Conservation (phyloP, 352 stramenopile genomes). For the Globisporangium paddicum region DNA sequence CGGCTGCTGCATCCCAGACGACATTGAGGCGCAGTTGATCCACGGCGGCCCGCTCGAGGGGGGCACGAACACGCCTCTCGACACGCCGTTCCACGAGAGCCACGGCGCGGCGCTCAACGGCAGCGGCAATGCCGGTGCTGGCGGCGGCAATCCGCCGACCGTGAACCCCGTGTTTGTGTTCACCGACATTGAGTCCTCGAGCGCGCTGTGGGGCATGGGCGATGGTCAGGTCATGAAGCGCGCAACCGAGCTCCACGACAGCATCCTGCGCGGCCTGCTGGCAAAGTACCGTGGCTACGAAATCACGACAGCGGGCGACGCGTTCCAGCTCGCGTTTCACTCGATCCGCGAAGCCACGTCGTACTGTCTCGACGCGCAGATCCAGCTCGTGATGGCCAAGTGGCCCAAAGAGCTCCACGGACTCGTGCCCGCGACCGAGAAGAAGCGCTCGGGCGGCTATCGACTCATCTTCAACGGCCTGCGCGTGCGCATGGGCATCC, state of each 20-base stretch:
- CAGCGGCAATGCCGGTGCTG: neutral
- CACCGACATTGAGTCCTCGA: constrained; percentile 79
- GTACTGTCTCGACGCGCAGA: constrained; percentile 66
- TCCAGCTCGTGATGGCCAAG: constrained; percentile 52
- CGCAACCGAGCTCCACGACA: constrained; percentile 57
- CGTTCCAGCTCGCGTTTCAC: constrained; percentile 81
- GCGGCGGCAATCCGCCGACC: neutral
- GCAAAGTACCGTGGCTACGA: constrained; percentile 65
- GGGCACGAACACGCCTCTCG: constrained; percentile 9
- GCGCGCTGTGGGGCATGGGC: constrained; percentile 55
- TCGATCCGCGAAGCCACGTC: constrained; percentile 46
- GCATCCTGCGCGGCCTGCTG: constrained; percentile 48
- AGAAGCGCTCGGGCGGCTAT: constrained; percentile 28
- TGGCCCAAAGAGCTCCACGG: constrained; percentile 57
- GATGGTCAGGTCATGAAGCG: constrained; percentile 50
- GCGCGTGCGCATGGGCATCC: constrained; percentile 74
- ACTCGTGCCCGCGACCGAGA: constrained; percentile 51
- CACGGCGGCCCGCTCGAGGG: constrained; percentile 9
- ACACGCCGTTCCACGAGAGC: constrained; percentile 21
- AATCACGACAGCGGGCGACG: constrained; percentile 70
- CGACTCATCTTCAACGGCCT: constrained; percentile 55
- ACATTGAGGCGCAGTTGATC: constrained; percentile 32
- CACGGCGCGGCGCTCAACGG: constrained; percentile 7
- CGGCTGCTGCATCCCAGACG: constrained; percentile 36
- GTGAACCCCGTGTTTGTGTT: constrained; percentile 61